Conservation (phyloP, 495 filamentous ascomycete species). For the Trichoderma erinaceum region DNA sequence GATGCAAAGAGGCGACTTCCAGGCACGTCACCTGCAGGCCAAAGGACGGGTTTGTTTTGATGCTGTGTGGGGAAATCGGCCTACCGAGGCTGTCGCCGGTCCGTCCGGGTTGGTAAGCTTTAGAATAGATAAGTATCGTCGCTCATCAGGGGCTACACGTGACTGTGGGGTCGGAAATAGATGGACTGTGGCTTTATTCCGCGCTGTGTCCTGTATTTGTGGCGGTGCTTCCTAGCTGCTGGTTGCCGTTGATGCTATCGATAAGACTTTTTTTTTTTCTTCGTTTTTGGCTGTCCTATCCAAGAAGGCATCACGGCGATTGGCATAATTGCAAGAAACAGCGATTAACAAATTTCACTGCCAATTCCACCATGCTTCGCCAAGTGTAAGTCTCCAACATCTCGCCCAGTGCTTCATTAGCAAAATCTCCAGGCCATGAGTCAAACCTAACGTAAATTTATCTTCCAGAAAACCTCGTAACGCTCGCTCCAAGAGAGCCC, state of each 20-base stretch:
- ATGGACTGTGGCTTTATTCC: neutral
- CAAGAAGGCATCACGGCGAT: neutral
- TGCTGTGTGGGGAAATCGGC: neutral
- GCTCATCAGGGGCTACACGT: constrained; percentile 15
- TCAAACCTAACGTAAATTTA: constrained; percentile 2
- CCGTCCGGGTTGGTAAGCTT: constrained; percentile 11
- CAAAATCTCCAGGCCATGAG: neutral
- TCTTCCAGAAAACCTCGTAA: constrained; percentile 73
- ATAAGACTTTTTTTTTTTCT: constrained; percentile 15
- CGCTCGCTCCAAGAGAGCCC: constrained; percentile 85
- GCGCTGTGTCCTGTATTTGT: neutral
- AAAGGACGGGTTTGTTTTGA: neutral
- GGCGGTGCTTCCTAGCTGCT: neutral
- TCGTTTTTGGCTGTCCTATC: neutral
- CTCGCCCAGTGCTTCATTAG: neutral
- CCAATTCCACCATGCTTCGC: constrained; percentile 27
- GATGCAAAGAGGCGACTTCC: neutral
- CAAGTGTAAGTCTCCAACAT: constrained; percentile 26
- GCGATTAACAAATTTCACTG: neutral
- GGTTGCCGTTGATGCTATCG: constrained; percentile 10
- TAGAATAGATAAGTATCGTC: neutral
- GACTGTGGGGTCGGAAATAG: constrained; percentile 9
- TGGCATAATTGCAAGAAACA: neutral
- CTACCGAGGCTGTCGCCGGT: constrained; percentile 12
- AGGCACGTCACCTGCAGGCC: constrained; percentile 7